Percentiles rank a stretch among this genome's conserved stretches.
phyloP scores from a whole-genome alignment of 805 yeast genomes.

The Ogataea ramenticola region DNA sequence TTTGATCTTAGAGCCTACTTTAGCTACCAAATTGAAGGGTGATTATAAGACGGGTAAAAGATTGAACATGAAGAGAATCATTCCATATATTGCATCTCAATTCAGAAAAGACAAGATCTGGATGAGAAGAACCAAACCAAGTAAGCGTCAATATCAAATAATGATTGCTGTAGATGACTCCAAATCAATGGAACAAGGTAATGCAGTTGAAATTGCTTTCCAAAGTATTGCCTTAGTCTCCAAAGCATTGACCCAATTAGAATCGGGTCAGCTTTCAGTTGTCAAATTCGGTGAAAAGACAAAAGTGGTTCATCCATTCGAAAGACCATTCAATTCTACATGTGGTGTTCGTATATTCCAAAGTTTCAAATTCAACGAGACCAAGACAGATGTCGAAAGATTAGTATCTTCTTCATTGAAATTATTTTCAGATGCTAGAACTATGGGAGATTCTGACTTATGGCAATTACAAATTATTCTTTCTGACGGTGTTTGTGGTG shows the following conservation, averaged over 20 bases:
- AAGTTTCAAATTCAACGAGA: constrained; percentile 86
- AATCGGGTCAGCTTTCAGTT: constrained; percentile 86
- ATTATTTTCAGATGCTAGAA: constrained; percentile 55
- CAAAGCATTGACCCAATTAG: constrained; percentile 87
- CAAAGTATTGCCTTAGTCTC: constrained; percentile 91
- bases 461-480: constrained; percentile 93
- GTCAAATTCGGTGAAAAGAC: constrained; percentile 86
- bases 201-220: constrained; percentile 85
- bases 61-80: constrained; percentile 93
- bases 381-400: constrained; percentile 73
- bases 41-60: constrained; percentile 97
- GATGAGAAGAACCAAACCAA: constrained; percentile 95
- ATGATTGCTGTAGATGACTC: constrained; percentile 98
- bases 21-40: constrained; percentile 91
- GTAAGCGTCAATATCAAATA: constrained; percentile 93
- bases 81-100: constrained; percentile 95
- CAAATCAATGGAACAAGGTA: constrained; percentile 92
- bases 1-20: constrained; percentile 88
- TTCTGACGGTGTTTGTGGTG: constrained; percentile 97
- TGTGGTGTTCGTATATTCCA: constrained; percentile 80
- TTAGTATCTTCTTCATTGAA: constrained; percentile 66
- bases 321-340: constrained; percentile 73
- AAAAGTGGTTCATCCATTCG: constrained; percentile 83
- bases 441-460: constrained; percentile 46
- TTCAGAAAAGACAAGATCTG: constrained; percentile 97